These are phyloP conservation scores for Phyllosticta citrichinensis DNA, from an alignment of 2,329 filamentous ascomycete species.

Conservation along the genomic window DNA sequence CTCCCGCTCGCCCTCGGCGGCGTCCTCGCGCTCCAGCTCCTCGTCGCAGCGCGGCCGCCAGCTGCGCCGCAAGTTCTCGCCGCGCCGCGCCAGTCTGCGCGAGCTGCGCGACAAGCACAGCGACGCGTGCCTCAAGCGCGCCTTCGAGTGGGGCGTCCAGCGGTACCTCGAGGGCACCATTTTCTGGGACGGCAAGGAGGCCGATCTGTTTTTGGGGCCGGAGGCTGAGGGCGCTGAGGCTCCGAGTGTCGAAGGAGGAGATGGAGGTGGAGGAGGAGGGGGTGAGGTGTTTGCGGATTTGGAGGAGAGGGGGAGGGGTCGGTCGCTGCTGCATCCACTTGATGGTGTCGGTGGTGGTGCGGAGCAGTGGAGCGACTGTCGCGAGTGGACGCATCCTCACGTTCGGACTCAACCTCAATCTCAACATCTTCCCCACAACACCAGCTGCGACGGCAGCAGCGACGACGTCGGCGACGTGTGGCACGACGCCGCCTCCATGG, in stretches of 20 bases:
- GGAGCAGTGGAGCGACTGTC: too few relatives aligned
- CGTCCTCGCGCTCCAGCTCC: conserved; percentile 8
- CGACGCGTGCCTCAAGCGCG: conserved; percentile 23
- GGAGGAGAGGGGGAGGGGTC: too few relatives aligned
- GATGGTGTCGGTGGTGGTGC: too few relatives aligned
- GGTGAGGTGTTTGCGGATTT: too few relatives aligned
- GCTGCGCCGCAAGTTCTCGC: conserved; percentile 16
- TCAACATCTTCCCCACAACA: too few relatives aligned
- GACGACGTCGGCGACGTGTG: neutral
- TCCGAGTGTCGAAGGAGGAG: neutral
- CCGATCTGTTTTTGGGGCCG: neutral
- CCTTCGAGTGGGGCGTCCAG: conserved; percentile 22
- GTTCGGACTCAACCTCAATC: too few relatives aligned
- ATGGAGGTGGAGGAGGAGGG: too few relatives aligned
- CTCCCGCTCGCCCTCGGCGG: conserved; percentile 38
- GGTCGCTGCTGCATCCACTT: too few relatives aligned
- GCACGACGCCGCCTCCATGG: neutral
- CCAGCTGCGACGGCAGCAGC: too few relatives aligned
- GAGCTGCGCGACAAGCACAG: conserved; percentile 24
- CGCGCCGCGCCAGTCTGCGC: conserved; percentile 22
- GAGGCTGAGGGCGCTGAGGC: neutral
- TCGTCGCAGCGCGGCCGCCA: conserved; percentile 7
- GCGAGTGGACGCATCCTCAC: too few relatives aligned
- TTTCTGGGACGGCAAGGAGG: conserved; percentile 10
- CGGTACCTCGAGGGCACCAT: conserved; percentile 22